A percentile compares a stretch with the other conserved stretches of the same genome.
Evolutionary conservation across 1,284 basidiomycete species (phyloP).

Genomic region (Pseudozyma hubeiensis): DNA sequence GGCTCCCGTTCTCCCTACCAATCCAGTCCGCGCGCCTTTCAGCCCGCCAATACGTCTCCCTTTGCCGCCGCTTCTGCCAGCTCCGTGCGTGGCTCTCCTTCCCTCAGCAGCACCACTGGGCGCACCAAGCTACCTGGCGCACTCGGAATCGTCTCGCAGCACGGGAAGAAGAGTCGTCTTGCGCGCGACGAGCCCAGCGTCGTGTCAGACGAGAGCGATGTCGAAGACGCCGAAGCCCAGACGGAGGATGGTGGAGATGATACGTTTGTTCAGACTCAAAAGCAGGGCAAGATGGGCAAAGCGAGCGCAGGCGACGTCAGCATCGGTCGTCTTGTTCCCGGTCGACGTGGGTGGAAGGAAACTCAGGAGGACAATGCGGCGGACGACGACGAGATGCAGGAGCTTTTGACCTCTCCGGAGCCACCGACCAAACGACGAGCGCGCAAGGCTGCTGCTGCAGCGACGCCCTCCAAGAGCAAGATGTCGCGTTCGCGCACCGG

Average conservation of each 20-base stretch:
- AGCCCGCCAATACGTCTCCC: constrained; percentile 34
- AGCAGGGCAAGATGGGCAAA: not conserved
- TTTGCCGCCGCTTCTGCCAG: constrained; percentile 17
- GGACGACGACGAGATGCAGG: constrained; percentile 9
- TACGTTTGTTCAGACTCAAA: constrained; percentile 31
- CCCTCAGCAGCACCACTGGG: constrained; percentile 6
- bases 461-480: constrained; percentile 11
- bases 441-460: constrained; percentile 11
- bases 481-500: constrained; percentile 36
- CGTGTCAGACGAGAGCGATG: constrained; percentile 11
- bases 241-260: constrained; percentile 28
- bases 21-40: constrained; percentile 32
- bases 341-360: constrained; percentile 36
- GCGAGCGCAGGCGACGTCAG: constrained; percentile 6
- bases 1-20: constrained; percentile 28
- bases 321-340: constrained; percentile 45
- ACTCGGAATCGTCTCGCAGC: constrained; percentile 40
- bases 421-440: constrained; percentile 32
- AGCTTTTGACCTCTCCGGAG: constrained; percentile 16
- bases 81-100: constrained; percentile 34
- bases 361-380: constrained; percentile 16
- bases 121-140: constrained; percentile 30
- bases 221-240: constrained; percentile 15
- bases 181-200: constrained; percentile 12
- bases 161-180: constrained; percentile 36